Evolutionary conservation across 495 filamentous ascomycete species (phyloP), one percentile per base, ranked within the genome.

Genomic region (Cercophora newfieldiana): DNA sequence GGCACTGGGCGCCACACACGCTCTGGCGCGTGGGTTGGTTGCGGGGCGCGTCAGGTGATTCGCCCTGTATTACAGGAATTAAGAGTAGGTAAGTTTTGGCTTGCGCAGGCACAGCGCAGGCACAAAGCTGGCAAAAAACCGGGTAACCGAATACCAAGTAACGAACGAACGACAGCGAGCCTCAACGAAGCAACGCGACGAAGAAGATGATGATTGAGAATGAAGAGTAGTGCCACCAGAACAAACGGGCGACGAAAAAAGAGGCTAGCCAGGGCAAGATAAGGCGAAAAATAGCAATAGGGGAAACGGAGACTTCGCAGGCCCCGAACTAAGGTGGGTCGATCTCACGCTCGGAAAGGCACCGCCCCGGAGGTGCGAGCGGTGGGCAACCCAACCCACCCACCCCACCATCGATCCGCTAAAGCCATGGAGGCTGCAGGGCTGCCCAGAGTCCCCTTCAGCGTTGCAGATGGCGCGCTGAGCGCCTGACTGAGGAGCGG

Each of bases 101-200:
- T 44, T 33, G 30, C 30, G 30, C 30, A 33, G 30, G 37, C 10
- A 44, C 37, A 14, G 37, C 37, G 37, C 37, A 44, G 12, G 37
- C 37, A 33, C 54, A 57, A 33, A 7, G 18, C 18, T 19, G 28
- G 28, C 18, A 7, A 30, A 57, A 30, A 57, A 30, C 26, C 29
- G 12, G 51, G 26, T 55, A 25, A 21, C 14, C 26, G 16, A 26
- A 10, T 18, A 30, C 26, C 16, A 30, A 26, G 55, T 2, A 44
- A 10, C 22, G 55, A 57, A 57, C 28, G 55, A 57, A 30, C 26
- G 55, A 21, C 55, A 57, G 55, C 55, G 55, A 57, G 55, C 55
- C 30, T 57, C 28, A 21, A 21, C 16, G 28, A 57, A 57, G 55
- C 55, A 30, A 28, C 37, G 30, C 55, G 26, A 30, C 10, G 12